These are phyloP conservation scores for Hermanozyma aechmeae DNA, from an alignment of 805 yeast species.

Conservation along the genomic window DNA sequence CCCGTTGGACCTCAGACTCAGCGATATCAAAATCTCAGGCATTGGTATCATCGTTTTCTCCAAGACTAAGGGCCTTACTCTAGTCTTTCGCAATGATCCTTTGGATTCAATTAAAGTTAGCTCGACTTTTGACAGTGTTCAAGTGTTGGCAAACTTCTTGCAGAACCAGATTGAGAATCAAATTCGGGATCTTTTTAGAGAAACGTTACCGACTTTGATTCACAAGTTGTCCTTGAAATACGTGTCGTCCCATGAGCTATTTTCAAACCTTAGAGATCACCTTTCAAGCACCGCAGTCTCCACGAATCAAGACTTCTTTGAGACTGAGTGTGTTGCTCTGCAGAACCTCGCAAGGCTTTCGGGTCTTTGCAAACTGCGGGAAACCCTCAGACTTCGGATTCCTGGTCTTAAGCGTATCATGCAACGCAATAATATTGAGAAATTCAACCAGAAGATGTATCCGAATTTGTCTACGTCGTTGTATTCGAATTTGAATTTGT, in stretches of 20 bases:
- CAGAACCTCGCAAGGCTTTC: slow-evolving; percentile 32
- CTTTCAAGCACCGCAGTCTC: slow-evolving; percentile 5
- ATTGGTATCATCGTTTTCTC: slow-evolving; percentile 80
- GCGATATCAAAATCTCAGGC: slow-evolving; percentile 65
- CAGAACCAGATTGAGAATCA: slow-evolving; percentile 79
- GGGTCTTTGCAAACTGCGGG: slow-evolving; percentile 58
- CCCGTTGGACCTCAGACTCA: slow-evolving; percentile 67
- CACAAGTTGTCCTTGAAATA: slow-evolving; percentile 66
- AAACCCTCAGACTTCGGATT: slow-evolving; percentile 65
- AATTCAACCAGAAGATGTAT: slow-evolving; percentile 24
- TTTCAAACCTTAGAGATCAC: slow-evolving; percentile 2
- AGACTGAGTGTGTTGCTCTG: slow-evolving; percentile 28
- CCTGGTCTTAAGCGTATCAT: slow-evolving; percentile 50
- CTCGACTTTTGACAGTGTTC: slow-evolving; percentile 80
- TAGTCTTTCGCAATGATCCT: slow-evolving; percentile 86
- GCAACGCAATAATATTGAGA: slow-evolving; percentile 45
- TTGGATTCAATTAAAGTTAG: slow-evolving; percentile 72
- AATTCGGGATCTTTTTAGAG: slow-evolving; percentile 72
- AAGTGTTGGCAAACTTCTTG: slow-evolving; percentile 72
- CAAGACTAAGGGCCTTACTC: slow-evolving; percentile 72
- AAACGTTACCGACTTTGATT: slow-evolving; percentile 71
- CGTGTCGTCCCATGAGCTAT: slow-evolving; percentile 9
- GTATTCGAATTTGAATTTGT: slow-evolving; percentile 24
- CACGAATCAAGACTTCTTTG: slow-evolving; percentile 6
- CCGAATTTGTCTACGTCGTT: slow-evolving; percentile 30